Evolutionary conservation across 768 basidiomycete species (phyloP), one percentile per base, ranked within the genome.

Genomic region (Boletellus ananiceps): DNA sequence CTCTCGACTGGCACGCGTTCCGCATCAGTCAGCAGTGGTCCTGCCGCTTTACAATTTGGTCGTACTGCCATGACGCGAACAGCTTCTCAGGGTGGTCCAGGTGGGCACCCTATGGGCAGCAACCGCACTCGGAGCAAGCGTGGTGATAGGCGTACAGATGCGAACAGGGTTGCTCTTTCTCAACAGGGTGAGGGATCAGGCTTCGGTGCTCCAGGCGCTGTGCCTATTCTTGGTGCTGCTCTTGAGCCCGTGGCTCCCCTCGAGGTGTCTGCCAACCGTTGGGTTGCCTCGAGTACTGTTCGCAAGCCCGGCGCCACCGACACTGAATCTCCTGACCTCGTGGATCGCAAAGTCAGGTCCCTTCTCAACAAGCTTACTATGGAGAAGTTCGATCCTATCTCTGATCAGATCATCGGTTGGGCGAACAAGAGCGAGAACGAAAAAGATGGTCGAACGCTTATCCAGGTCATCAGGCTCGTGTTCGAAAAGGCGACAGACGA

Each of bases 401-500:
- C 93, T 3, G 83, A 89, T 63, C 93, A 98, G 68, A 95, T 98
- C 66, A 87, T 98, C 55, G 69, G 78, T 8, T 97, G 93, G 91
- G 94, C 93, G 27, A 95, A 97, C 79, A 90, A 82, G 72, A 90
- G 87, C 4, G 84, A 86, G 74, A 80, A 86, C 61, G 93, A 98
- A 77, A 88, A 83, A 65, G 92, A 97, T 62, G 93, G 93, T 2
- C 82, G 87, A 56, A 95, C 93, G 4, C 82, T 97, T 52, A 95
- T 95, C 58, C 90, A 93, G 60, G 95, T 98, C 65, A 97, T 96
- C 69, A 83, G 86, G 50, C 84, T 96, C 45, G 89, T 97, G 29
- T 97, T 96, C 68, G 95, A 96, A 69, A 96, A 94, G 76, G 94
- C 93, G 9, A 96, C 91, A 7, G 93, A 96, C 67, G 94, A 96